Base-by-base conservation (phyloP, 83 land plant genomes). In the Picea abies region DNA sequence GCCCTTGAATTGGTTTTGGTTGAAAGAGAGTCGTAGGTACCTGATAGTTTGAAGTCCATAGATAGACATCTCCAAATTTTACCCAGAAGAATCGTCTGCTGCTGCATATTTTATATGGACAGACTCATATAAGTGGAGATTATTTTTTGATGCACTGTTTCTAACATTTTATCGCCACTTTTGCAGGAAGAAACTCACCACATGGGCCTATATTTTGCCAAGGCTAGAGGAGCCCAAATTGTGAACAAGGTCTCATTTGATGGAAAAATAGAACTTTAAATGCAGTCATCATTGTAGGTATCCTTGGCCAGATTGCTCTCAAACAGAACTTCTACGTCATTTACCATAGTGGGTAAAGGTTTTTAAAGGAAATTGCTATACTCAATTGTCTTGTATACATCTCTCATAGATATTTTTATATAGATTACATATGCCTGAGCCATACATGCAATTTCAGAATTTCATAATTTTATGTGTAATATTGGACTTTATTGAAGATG, bases 121-220 rank as follows among this genome's bases (percentile, higher is more conserved):
- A 73, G 44, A 41, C 3, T 73, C 25, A 44, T 44, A n/a, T 41
- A 52, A 44, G 25, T 20, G 26, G 9, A 64, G 37, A 44, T 8
- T 14, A 41, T 41, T 7, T 47, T 47, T 47, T 47, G 52, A 47
- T 41, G 52, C 11, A 47, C 52, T 8, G 52, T 75, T 75, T 73
- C 25, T 75, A 7, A 47, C 32, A 47, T 11, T 47, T 25, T 73
- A n/a, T 73, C 23, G 26, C 39, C 5, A 9, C 12, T 47, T 41
- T 2, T 49, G 78, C 32, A 75, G 78, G 78, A 49, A 12, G 60
- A n/a, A 75, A 75, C 78, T 44, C 78, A 75, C 16, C 60, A 75
- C 60, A 49, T 75, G 32, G 78, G 78, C 78, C 60, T 75, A 4
- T 75, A 75, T 16, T 75, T 75, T 75, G 32, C 78, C 60, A 75